phyloP scores from a whole-genome alignment of 257 asterid species.

The Prunella vulgaris region DNA sequence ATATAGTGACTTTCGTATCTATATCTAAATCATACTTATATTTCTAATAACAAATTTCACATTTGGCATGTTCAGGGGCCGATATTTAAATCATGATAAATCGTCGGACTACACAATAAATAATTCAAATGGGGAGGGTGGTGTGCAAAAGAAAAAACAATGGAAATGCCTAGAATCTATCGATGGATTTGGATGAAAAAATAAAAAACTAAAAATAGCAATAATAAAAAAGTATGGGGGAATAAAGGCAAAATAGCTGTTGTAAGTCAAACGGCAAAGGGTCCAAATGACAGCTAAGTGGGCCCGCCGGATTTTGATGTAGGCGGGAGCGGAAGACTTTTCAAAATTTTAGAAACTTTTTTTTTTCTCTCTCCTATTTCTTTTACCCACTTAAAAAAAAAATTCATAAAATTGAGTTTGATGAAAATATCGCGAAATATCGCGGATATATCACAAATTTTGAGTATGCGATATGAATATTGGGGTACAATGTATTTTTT shows the following conservation, averaged over 20 bases:
- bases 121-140: not conserved
- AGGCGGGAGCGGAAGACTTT: conserved; percentile 33
- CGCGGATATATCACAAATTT: too few relatives aligned
- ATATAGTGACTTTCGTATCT: too few relatives aligned
- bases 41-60: not conserved
- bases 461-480: too few relatives aligned
- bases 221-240: not conserved
- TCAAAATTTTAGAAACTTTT: conserved; percentile 13
- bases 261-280: conserved; percentile 17
- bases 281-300: conserved; percentile 35
- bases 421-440: too few relatives aligned
- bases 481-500: too few relatives aligned
- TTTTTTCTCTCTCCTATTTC: not conserved
- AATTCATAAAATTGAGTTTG: not conserved
- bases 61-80: not conserved
- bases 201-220: not conserved
- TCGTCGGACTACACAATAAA: not conserved
- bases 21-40: too few relatives aligned
- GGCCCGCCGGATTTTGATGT: conserved; percentile 5
- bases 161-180: not conserved
- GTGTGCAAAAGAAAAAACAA: not conserved
- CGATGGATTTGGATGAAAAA: conserved; percentile 11
- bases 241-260: conserved; percentile 30
- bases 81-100: not conserved
- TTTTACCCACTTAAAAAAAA: too few relatives aligned